Evolutionary conservation across 2,329 filamentous ascomycete genomes (phyloP).

Genomic region (Scedosporium boydii): DNA sequence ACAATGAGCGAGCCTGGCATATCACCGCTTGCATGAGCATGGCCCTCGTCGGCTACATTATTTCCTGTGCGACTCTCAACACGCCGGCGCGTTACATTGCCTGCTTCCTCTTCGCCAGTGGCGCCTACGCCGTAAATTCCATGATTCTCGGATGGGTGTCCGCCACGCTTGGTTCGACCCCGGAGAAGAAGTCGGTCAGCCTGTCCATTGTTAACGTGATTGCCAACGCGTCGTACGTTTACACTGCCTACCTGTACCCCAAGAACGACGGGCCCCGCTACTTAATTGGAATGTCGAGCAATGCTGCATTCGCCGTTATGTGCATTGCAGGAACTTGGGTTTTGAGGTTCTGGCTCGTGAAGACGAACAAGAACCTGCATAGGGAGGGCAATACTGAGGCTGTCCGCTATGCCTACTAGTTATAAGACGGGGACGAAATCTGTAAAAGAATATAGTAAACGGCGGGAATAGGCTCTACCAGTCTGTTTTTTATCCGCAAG

Average conservation of each 20-base stretch:
- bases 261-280: constrained; percentile 44
- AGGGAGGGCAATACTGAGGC: constrained; percentile 5
- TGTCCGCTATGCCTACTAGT: constrained; percentile 11
- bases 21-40: constrained; percentile 32
- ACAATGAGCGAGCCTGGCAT: constrained; percentile 37
- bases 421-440: too few relatives aligned
- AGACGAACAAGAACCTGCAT: constrained; percentile 10
- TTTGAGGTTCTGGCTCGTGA: constrained; percentile 9
- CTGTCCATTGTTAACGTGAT: constrained; percentile 46
- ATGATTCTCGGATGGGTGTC: constrained; percentile 38
- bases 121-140: constrained; percentile 48
- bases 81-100: constrained; percentile 36
- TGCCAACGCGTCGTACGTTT: constrained; percentile 48
- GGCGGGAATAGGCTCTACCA: too few relatives aligned
- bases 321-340: constrained; percentile 10
- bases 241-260: constrained; percentile 38
- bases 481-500: too few relatives aligned
- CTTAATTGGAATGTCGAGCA: constrained; percentile 20
- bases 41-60: constrained; percentile 34
- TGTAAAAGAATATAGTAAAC: too few relatives aligned
- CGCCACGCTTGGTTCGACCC: constrained; percentile 26
- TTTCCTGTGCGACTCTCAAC: constrained; percentile 25
- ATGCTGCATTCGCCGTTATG: constrained; percentile 10
- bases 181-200: constrained; percentile 40
- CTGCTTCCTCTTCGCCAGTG: constrained; percentile 34